Conservation (phyloP, 257 asterid genomes). For the Nicotiana undulata region DNA sequence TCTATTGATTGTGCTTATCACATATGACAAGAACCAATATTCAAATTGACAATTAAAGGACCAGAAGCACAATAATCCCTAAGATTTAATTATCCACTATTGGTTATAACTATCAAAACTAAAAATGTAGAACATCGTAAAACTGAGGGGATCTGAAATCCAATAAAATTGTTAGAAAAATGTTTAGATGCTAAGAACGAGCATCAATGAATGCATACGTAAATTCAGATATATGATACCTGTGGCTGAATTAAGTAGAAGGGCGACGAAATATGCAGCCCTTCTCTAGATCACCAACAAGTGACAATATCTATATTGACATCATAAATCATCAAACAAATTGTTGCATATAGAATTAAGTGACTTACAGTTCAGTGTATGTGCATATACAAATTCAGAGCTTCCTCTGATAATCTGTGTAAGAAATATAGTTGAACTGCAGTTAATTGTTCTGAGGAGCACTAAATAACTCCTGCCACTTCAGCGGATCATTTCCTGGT, state of each 20-base stretch:
- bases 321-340: background rate
- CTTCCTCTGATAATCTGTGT: background rate
- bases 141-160: background rate
- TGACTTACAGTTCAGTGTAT: background rate
- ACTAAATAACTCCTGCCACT: conserved; percentile 69
- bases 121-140: background rate
- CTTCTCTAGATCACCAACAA: background rate
- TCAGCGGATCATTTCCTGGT: conserved; percentile 64
- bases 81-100: background rate
- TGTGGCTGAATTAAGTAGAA: background rate
- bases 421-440: background rate
- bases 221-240: background rate
- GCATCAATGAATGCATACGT: background rate
- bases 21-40: background rate
- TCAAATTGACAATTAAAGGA: background rate
- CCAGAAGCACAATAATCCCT: background rate
- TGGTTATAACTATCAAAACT: background rate
- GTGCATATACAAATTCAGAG: background rate
- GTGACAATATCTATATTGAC: background rate
- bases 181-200: background rate
- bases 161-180: background rate
- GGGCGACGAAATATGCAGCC: background rate
- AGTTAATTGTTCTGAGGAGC: conserved; percentile 28
- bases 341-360: background rate
- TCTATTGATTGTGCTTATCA: background rate